Evolutionary conservation across 2,329 filamentous ascomycete genomes (phyloP).

Genomic region (Fusarium buharicum): DNA sequence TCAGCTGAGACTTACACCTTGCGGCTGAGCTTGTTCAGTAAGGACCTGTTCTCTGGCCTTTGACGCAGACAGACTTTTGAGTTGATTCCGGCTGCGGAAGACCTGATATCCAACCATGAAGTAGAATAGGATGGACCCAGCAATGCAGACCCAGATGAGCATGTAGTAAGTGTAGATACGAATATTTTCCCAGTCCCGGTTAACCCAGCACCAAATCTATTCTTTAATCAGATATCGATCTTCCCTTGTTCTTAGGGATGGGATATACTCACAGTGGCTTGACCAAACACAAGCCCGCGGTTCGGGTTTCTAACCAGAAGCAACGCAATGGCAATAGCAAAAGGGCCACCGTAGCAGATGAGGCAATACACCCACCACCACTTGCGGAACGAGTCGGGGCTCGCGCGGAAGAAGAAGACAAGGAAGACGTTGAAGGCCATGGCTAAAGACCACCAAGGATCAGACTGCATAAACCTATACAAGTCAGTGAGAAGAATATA

Average conservation of each 20-base stretch:
- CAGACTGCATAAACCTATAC: slow-evolving; percentile 78
- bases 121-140: slow-evolving; percentile 65
- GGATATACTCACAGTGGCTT: slow-evolving; percentile 62
- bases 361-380: slow-evolving; percentile 77
- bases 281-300: slow-evolving; percentile 61
- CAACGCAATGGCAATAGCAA: slow-evolving; percentile 72
- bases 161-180: slow-evolving; percentile 71
- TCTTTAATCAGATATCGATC: slow-evolving; percentile 8
- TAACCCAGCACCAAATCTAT: slow-evolving; percentile 72
- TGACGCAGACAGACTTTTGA: slow-evolving; percentile 61
- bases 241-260: rapidly evolving
- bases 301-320: slow-evolving; percentile 62
- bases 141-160: slow-evolving; percentile 69
- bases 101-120: slow-evolving; percentile 68
- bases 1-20: neutral
- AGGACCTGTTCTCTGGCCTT: slow-evolving; percentile 45
- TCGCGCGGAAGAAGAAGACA: slow-evolving; percentile 69
- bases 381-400: slow-evolving; percentile 73
- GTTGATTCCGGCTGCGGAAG: slow-evolving; percentile 66
- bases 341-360: slow-evolving; percentile 77
- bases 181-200: slow-evolving; percentile 62
- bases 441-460: slow-evolving; percentile 80
- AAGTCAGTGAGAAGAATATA: slow-evolving; percentile 55
- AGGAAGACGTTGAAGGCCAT: slow-evolving; percentile 87
- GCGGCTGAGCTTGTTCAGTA: slow-evolving; percentile 49